Base-by-base conservation (phyloP, 805 yeast species). In the Candida tammaniensis region DNA sequence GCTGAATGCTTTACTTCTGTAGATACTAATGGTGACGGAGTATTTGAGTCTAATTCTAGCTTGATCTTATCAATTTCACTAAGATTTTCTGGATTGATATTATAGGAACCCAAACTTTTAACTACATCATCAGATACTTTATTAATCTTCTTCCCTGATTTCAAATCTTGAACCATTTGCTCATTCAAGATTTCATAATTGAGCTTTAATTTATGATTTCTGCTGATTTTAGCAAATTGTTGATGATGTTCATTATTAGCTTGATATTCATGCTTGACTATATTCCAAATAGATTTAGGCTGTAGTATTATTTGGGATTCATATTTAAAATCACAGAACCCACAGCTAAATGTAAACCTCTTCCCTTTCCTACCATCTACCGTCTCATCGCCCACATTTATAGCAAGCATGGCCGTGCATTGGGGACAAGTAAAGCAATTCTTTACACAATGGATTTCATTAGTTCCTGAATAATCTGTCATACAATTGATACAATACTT, bases 391-490 rank as follows among this genome's bases (percentile, higher is more conserved):
- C 21, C 42, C 33, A 43, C 49, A 30, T 24, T 42, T 5, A 64
- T 56, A 2, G 50, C 21, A 9, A 64, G 36, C 20, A 52, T 49
- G 0, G 65, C 45, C 2, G 42, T 31, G 39, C 72, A 67, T 5
- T 39, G 29, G 1, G 72, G 72, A 38, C 72, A 67, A 17, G 44
- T 52, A 35, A 64, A 64, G 42, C 72, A 67, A 40, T 60, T 67
- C 33, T 57, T 59, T n/a, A 51, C 40, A 39, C 72, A 67, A 25
- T 43, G 39, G 4, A 35, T 20, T 10, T 28, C 55, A 13, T 36
- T 27, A 7, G 38, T 31, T n/a, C 42, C 47, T 5, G 66, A 39
- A 42, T 57, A 64, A 41, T 63, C 66, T 11, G 54, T 40, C 48
- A 61, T 48, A 42, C 72, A 67, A 35, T 54, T 55, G 32, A 63